Evolutionary conservation across 768 basidiomycete genomes (phyloP), one percentile per base, ranked within the genome.

Genomic region (Phlegmacium glaucopus): DNA sequence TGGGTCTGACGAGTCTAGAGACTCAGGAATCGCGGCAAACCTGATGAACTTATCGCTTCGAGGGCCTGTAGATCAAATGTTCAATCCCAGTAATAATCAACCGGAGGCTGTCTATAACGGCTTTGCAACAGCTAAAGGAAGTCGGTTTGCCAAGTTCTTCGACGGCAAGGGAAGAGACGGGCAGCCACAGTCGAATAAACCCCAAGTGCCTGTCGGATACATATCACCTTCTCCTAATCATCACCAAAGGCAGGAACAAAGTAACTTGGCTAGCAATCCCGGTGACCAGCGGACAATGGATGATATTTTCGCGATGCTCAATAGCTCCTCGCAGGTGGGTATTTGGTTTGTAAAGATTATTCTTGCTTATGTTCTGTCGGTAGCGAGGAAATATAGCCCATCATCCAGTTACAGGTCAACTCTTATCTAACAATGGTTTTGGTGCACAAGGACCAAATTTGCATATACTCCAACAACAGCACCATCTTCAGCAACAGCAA

Each of bases 61-160:
- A 11, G 30, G 44, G 8, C 49, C 50, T n/a, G 39, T 55, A 17
- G 61, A 64, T 10, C 59, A 53, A 29, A 28, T 43, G 27, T 58
- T 58, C 34, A 42, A 45, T 18, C n/a, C 48, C 26, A 50, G 30
- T 60, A 54, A 48, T 32, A 30, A 48, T 42, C 58, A 52, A 15
- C 16, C 47, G 8, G 70, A 70, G 44, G n/a, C 50, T 8, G 66
- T 56, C 43, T 70, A 69, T 18, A 71, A 72, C 22, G 73, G 76
- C 27, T 70, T 78, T 58, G 71, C 79, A 11, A 68, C 72, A 27
- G 74, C 73, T 18, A 89, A 85, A 63, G 89, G 89, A 34, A 91
- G 89, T 60, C 82, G 90, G 30, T 87, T 91, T 62, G 90, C 88
- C 27, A 92, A 90, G 61, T 90, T 90, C 64, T 92, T 91, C 53